Conservation (phyloP, 1,284 basidiomycete genomes). For the Ceratobasidium sp. region DNA sequence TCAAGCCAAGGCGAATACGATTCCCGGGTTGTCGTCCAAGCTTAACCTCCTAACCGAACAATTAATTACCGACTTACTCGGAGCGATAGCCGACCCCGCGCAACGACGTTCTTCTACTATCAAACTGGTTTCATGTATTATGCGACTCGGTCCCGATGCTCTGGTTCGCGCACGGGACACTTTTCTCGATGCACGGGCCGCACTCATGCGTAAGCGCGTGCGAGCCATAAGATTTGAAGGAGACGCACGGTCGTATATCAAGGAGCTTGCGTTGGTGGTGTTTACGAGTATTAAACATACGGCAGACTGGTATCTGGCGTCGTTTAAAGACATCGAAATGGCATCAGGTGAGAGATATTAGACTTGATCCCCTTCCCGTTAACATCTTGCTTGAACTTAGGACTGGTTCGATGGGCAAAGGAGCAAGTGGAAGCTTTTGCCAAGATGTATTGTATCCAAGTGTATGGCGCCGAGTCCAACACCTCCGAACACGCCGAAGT, state of each 20-base stretch:
- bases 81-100: conserved; percentile 76
- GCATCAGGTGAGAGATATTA: conserved; percentile 75
- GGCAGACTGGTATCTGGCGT: conserved; percentile 96
- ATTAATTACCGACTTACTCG: conserved; percentile 77
- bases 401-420: conserved; percentile 95
- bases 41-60: conserved; percentile 75
- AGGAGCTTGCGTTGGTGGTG: conserved; percentile 82
- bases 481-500: conserved; percentile 53
- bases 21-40: conserved; percentile 66
- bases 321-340: conserved; percentile 94
- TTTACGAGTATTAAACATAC: conserved; percentile 95
- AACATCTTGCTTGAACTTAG: conserved; percentile 57
- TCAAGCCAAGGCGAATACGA: conserved; percentile 69
- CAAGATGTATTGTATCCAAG: conserved; percentile 89
- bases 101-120: conserved; percentile 84
- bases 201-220: conserved; percentile 79
- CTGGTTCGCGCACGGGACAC: conserved; percentile 83
- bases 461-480: conserved; percentile 76
- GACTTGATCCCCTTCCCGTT: background rate
- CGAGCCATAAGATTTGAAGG: conserved; percentile 91
- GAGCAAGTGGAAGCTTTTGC: conserved; percentile 86
- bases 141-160: conserved; percentile 71
- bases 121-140: conserved; percentile 75
- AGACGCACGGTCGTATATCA: conserved; percentile 82
- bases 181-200: conserved; percentile 83